Evolutionary conservation across 139 green algal species (phyloP).

Genomic region (Micractinium conductrix): DNA sequence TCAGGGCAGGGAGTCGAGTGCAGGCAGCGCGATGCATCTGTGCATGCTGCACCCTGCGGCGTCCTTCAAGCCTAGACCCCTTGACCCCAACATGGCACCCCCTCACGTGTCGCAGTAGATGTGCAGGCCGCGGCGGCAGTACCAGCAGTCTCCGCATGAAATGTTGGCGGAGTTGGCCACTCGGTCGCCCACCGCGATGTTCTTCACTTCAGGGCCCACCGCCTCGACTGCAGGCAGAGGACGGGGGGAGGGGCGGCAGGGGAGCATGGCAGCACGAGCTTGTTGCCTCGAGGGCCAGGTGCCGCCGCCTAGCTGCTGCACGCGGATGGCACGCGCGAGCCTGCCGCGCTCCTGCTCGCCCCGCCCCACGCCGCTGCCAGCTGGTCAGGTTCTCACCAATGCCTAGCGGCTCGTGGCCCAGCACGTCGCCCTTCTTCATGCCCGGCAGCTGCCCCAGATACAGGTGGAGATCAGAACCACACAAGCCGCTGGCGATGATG

Average conservation of each 20-base stretch:
- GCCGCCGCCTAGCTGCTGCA: not conserved
- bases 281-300: too few species aligned
- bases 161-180: slow-evolving; percentile 78
- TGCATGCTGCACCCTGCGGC: too few species aligned
- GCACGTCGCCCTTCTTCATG: slow-evolving; percentile 64
- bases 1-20: not conserved
- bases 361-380: not conserved
- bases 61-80: too few species aligned
- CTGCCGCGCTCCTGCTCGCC: not conserved
- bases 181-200: slow-evolving; percentile 61
- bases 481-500: slow-evolving; percentile 70
- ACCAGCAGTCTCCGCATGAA: slow-evolving; percentile 66
- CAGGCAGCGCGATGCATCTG: too few species aligned
- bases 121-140: slow-evolving; percentile 57
- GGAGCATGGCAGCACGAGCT: not conserved
- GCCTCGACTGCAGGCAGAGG: slow-evolving; percentile 44
- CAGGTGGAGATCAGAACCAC: slow-evolving; percentile 79
- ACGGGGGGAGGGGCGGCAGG: not conserved
- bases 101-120: slow-evolving; percentile 55
- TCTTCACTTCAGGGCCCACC: slow-evolving; percentile 56
- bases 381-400: not conserved
- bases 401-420: slow-evolving; percentile 64
- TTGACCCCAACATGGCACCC: too few species aligned
- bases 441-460: slow-evolving; percentile 64
- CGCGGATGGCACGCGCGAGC: too few species aligned